Conservation (phyloP, 2,329 filamentous ascomycete species). For the Fusarium transvaalense region DNA sequence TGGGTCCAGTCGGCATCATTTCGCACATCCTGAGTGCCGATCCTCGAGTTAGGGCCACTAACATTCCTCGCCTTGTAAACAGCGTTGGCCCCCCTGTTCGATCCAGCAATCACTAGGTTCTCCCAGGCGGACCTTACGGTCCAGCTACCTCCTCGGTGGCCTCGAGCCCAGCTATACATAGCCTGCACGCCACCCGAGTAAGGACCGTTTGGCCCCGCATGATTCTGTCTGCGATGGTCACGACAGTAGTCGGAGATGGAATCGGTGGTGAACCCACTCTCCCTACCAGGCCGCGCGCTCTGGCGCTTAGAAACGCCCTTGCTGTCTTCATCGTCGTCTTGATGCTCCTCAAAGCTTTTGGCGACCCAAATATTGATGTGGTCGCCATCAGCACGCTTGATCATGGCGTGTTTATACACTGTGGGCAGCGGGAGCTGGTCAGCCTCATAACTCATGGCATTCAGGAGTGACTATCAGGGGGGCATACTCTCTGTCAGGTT, state of each 20-base stretch:
- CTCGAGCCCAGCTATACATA: not conserved
- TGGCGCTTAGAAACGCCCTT: not conserved
- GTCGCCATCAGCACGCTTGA: not conserved
- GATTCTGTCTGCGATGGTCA: not conserved
- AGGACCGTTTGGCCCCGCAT: not conserved
- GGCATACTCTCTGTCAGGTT: not conserved
- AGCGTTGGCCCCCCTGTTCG: not conserved
- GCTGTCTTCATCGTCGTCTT: fast-evolving
- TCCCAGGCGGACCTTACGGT: fast-evolving
- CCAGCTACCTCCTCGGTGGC: not conserved
- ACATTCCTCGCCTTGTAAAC: not conserved
- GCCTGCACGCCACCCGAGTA: not conserved
- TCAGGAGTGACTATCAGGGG: not conserved
- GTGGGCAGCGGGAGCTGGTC: not conserved
- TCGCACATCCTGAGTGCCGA: not conserved
- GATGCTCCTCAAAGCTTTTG: not conserved
- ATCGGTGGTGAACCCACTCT: not conserved
- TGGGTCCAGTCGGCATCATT: not conserved
- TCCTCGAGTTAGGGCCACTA: fast-evolving
- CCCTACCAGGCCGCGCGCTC: not conserved
- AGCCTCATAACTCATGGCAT: not conserved
- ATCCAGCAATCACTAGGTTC: not conserved
- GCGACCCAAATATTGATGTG: not conserved
- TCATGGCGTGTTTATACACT: not conserved
- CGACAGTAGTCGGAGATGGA: not conserved